Base-by-base conservation (phyloP, 2,329 filamentous ascomycete species). In the Penicillium psychrosexuale region DNA sequence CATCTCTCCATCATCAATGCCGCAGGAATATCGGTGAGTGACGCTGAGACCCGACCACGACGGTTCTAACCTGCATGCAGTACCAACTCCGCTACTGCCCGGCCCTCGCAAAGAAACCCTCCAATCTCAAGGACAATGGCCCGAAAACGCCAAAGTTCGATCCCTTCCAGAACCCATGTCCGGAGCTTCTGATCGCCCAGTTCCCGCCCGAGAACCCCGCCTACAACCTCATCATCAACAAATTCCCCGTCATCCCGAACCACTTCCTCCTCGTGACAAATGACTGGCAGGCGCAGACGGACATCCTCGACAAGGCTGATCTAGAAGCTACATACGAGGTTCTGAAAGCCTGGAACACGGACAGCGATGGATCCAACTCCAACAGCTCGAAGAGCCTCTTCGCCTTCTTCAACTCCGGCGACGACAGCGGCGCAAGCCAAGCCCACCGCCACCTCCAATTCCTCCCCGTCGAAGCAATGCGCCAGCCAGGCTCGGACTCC, bases 231-330 rank as follows among this genome's bases (percentile, higher is more conserved):
- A 72, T 80, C 24, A 58, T 80, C 52, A 80, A 80, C 59, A 80
- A 80, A 59, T 80, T 71, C 57, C 77, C 77, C 8, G 74, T 80
- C 5, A 80, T 80, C 13, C 69, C 70, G 7, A 73, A 78, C 51
- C 77, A 80, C 59, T 79, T 79, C 61, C 79, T 80, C 45, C 69
- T 80, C 43, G 73, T 77, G n/a, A 80, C 77, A 3, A 75, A 68
- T 39, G 61, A 59, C 8, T 78, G 72, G 66, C 73, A 74, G 42
- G 59, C 69, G 6, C 77, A 79, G 62, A 76, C 74, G 1, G 70
- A 76, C 58, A 55, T 79, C 0, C 62, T 80, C 7, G 76, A 77
- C 28, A 67, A 66, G 53, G 68, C 70, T 1, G 77, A 80, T 59
- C 63, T 80, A 38, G 68, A 68, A 27, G 68, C 71, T 34, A 69